Conservation (phyloP, 441 rosid genomes). For the Oxalis stricta region DNA sequence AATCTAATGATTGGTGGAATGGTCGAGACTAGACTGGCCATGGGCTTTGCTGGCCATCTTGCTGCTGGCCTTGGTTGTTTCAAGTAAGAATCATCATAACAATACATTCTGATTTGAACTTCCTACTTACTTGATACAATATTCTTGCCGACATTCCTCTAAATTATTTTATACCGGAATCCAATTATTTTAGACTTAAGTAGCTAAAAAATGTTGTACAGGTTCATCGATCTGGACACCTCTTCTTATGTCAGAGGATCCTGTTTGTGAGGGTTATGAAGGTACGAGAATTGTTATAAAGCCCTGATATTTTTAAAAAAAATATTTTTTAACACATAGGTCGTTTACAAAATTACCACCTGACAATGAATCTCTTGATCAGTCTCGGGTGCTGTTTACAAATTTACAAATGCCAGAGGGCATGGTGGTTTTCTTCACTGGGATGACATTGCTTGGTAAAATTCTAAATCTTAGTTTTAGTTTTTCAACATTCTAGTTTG, state of each 20-base stretch:
- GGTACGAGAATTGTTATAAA: too few relatives aligned
- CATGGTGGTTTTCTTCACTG: slow-evolving; percentile 71
- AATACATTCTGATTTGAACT: too few relatives aligned
- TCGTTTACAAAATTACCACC: too few relatives aligned
- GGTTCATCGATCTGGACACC: slow-evolving; percentile 81
- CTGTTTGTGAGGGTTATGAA: slow-evolving; percentile 73
- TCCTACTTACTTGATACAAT: too few relatives aligned
- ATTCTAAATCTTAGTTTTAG: too few relatives aligned
- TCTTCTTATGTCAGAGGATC: slow-evolving; percentile 75
- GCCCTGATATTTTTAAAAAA: too few relatives aligned
- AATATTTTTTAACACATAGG: too few relatives aligned
- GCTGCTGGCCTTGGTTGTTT: slow-evolving; percentile 85
- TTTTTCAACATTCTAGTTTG: too few relatives aligned
- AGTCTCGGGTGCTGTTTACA: slow-evolving; percentile 67
- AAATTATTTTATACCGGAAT: neutral
- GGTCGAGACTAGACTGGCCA: slow-evolving; percentile 88
- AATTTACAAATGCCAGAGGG: slow-evolving; percentile 62
- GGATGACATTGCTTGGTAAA: slow-evolving; percentile 41
- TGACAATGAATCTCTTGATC: slow-evolving; percentile 13
- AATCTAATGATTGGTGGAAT: slow-evolving; percentile 80
- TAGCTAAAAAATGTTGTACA: slow-evolving; percentile 12
- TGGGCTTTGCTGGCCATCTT: slow-evolving; percentile 91
- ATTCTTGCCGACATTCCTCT: too few relatives aligned
- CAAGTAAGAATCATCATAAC: slow-evolving; percentile 39
- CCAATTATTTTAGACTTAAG: neutral